Base-by-base conservation (phyloP, 78 protist species). In the Dictyostelium intermedium region DNA sequence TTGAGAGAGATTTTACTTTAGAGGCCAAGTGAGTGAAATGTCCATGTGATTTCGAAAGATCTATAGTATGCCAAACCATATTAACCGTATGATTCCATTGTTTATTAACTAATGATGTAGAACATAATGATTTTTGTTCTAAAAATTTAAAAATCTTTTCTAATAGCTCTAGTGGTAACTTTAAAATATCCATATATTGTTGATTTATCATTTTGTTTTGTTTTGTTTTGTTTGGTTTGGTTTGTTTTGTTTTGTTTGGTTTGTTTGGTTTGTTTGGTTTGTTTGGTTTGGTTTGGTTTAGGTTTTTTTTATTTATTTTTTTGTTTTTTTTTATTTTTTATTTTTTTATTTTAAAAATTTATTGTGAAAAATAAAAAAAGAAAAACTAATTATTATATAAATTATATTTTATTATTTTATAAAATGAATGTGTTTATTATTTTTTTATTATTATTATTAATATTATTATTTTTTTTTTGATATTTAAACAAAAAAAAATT, bases 51-150 rank as follows among this genome's bases (percentile, higher is more conserved):
- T 89, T 89, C 5, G 94, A 89, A 14, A 89, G 37, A 34, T 89
- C 94, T 11, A 89, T 80, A 2, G 94, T 89, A 69, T 89, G 94
- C 94, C 94, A 89, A 6, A 89, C n/a, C 14, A 23, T 8, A 5
- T 66, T 45, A 1, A 89, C 63, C 5, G 39, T 47, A 32, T 34
- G 47, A 47, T 80, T 63, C 86, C 86, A 89, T 34, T 78, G 50
- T 16, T 34, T 69, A 23, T n/a, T 66, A 6, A 89, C 94, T 20
- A 74, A 13, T 23, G 47, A 89, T 30, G 83, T n/a, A 3, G 30
- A 35, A 20, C 35, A 69, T 10, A 89, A 32, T 14, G 85, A 45
- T 5, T 37, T 79, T 37, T 89, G 94, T 32, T 80, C 56, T 34
- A 89, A 30, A 43, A 47, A 66, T 63, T 89, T 83, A 25, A 89